Base-by-base conservation (phyloP, 2,329 filamentous ascomycete genomes). In the Geoglossum cookeanum region DNA sequence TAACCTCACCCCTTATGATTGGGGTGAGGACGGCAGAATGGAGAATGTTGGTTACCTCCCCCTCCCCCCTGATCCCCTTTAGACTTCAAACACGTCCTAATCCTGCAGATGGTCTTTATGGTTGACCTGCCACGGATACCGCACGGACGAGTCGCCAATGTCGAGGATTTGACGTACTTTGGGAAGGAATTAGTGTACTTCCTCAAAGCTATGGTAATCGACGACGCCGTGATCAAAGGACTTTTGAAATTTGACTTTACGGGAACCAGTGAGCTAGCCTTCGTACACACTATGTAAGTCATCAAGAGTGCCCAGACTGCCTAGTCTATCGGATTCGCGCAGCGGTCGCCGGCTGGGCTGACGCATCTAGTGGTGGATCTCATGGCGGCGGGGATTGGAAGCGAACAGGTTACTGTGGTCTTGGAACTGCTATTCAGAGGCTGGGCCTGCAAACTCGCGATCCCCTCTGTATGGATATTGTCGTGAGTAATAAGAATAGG, bases 1-100 rank as follows among this genome's bases (percentile, higher is more conserved):
- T 1, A 98, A 98, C 64, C 72, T 96, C 54, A 82, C 85, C 11
- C 75, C 80, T 6, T 88, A 86, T 64, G 91, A 98, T 66, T 97
- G 92, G 90, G 91, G 90, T 8, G 87, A 94, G 67, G 77, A 75
- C 1, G 87, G 70, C 1, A 70, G 82, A 1, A 85, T 95, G 81
- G 90, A 96, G 69, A 96, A 95, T 68, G 83, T 84, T 65, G 59
- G 75, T 67, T 44, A n/a, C n/a, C n/a, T 17, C 48, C 29, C n/a
- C 2, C 30, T 44, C 39, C 42, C 61, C 45, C 39, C 29, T 9
- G 2, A 33, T 44, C 42, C 39, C 60, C 49, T 45, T 56, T 37
- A 8, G 4, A 48, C 4, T 15, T 22, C 37, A 22, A 15, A 47
- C 30, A 51, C 4, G 53, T 22, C 42, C 55, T 53, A 29, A 54